Evolutionary conservation across 495 filamentous ascomycete genomes (phyloP).

Genomic region (Amphirosellinia nigrospora): DNA sequence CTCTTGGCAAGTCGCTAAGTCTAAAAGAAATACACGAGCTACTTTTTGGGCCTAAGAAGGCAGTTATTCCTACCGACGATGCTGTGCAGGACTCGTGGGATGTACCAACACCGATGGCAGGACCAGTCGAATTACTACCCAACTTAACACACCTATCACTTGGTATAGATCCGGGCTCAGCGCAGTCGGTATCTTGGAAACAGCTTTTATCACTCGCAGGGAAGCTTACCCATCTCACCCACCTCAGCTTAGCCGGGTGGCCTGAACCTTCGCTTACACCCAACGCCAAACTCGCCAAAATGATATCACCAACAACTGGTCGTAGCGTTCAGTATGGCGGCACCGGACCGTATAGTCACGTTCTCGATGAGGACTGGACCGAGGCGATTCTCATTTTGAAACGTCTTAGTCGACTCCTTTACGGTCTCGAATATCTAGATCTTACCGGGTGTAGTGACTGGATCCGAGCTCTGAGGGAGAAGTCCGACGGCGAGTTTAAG

Average conservation of each 20-base stretch:
- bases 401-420: constrained; percentile 68
- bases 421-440: constrained; percentile 79
- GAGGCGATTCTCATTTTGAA: constrained; percentile 73
- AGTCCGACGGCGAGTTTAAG: constrained; percentile 36
- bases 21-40: constrained; percentile 66
- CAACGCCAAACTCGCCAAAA: constrained; percentile 59
- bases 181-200: constrained; percentile 64
- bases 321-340: constrained; percentile 61
- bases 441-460: constrained; percentile 79
- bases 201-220: constrained; percentile 67
- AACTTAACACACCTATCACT: constrained; percentile 64
- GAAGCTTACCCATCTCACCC: constrained; percentile 69
- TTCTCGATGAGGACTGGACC: constrained; percentile 69
- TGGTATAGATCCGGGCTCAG: constrained; percentile 45
- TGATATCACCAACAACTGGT: constrained; percentile 49
- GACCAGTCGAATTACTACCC: constrained; percentile 47
- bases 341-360: constrained; percentile 68
- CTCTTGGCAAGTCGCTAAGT: constrained; percentile 63
- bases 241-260: constrained; percentile 83
- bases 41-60: constrained; percentile 41
- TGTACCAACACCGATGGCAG: constrained; percentile 31
- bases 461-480: constrained; percentile 61
- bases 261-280: constrained; percentile 73
- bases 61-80: constrained; percentile 30
- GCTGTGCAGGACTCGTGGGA: constrained; percentile 53